These are phyloP conservation scores for Suillus americanus DNA, from an alignment of 768 basidiomycete species.

Conservation along the genomic window DNA sequence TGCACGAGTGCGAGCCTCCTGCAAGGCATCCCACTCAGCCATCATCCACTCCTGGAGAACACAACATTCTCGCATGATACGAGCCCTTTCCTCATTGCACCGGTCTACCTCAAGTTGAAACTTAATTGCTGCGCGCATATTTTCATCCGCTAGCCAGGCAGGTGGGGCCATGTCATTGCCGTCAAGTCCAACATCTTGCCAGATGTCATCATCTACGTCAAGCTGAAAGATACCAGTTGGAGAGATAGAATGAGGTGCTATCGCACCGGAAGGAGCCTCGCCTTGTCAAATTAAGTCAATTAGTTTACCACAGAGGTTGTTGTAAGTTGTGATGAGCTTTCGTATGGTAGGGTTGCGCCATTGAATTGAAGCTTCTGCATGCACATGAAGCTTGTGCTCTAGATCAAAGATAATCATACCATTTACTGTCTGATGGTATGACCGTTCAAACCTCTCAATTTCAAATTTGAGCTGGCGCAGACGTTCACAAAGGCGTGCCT, in stretches of 20 bases:
- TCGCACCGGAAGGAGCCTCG: conserved; percentile 23
- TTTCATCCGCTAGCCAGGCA: background rate
- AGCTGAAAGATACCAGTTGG: conserved; percentile 25
- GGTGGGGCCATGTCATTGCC: conserved; percentile 4
- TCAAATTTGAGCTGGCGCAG: background rate
- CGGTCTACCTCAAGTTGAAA: conserved; percentile 18
- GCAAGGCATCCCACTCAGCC: conserved; percentile 23
- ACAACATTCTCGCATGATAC: conserved; percentile 15
- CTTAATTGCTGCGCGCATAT: background rate
- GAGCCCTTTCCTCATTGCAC: conserved; percentile 26
- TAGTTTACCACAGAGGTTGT: background rate
- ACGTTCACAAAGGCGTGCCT: background rate
- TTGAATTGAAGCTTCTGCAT: background rate
- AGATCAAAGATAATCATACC: background rate
- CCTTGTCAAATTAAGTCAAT: conserved; percentile 14
- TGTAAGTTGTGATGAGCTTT: background rate
- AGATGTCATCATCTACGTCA: conserved; percentile 38
- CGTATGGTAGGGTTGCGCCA: background rate
- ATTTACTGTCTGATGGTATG: background rate
- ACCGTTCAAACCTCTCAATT: background rate
- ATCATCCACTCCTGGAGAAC: conserved; percentile 25
- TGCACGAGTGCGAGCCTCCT: conserved; percentile 2
- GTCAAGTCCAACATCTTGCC: conserved; percentile 33
- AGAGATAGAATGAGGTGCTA: conserved; percentile 24
- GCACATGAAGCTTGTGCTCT: background rate